Conservation (phyloP, 2,329 filamentous ascomycete species). For the Penicillium occitanis region DNA sequence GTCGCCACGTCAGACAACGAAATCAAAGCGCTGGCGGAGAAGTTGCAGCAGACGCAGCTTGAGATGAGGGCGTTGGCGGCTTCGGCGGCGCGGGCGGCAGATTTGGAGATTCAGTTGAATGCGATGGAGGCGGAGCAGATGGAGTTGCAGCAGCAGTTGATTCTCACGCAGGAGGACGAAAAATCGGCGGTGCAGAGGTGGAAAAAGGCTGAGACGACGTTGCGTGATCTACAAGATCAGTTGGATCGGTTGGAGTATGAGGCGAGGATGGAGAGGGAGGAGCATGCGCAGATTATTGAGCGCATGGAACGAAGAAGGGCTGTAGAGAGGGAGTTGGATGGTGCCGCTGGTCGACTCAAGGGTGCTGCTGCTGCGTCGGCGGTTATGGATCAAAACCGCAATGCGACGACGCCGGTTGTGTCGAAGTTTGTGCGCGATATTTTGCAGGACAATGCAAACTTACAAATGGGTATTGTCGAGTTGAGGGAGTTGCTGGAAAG, state of each 20-base stretch:
- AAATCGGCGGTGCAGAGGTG: conserved; percentile 77
- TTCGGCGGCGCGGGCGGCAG: conserved; percentile 71
- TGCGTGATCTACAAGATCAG: conserved; percentile 79
- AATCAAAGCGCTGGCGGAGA: conserved; percentile 73
- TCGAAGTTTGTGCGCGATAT: conserved; percentile 96
- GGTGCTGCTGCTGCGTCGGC: conserved; percentile 72
- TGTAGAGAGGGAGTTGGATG: conserved; percentile 78
- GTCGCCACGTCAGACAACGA: conserved; percentile 76
- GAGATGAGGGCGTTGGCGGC: conserved; percentile 72
- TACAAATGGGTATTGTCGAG: conserved; percentile 90
- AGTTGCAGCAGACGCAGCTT: conserved; percentile 73
- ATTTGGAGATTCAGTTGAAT: conserved; percentile 76
- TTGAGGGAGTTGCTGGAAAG: conserved; percentile 84
- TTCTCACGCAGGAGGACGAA: conserved; percentile 69
- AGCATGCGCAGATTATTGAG: conserved; percentile 75
- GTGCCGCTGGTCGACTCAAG: conserved; percentile 76
- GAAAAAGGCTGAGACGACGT: conserved; percentile 77
- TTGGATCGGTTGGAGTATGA: conserved; percentile 86
- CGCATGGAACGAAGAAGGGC: conserved; percentile 81
- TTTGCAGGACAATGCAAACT: conserved; percentile 87
- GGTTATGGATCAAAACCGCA: conserved; percentile 56
- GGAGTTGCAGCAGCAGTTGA: conserved; percentile 66
- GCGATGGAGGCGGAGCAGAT: conserved; percentile 80
- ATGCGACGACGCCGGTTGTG: conserved; percentile 64
- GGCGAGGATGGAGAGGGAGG: conserved; percentile 72